Conservation (phyloP, 2,329 filamentous ascomycete genomes). For the Fusarium sp. region DNA sequence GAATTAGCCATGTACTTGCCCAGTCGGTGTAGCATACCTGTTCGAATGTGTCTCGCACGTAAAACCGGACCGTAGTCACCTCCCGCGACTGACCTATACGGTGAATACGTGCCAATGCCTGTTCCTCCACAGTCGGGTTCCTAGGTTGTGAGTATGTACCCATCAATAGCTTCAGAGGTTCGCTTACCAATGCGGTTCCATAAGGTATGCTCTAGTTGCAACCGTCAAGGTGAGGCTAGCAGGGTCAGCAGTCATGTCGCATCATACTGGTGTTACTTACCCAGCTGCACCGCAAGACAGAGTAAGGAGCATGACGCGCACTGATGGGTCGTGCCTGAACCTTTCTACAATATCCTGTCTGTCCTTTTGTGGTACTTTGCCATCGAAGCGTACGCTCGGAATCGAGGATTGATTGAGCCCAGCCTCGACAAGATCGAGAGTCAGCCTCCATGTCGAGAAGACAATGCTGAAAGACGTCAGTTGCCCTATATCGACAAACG, state of each 20-base stretch:
- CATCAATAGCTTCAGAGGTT: rapidly evolving
- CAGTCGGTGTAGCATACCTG: conserved; percentile 38
- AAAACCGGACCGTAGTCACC: conserved; percentile 54
- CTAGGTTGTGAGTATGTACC: conserved; percentile 21
- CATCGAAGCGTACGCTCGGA: conserved; percentile 58
- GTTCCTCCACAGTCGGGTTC: conserved; percentile 59
- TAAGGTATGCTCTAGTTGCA: conserved; percentile 60
- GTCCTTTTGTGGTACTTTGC: conserved; percentile 57
- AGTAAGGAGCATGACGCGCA: conserved; percentile 61
- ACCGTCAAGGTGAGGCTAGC: conserved; percentile 59
- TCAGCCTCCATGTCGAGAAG: conserved; percentile 64
- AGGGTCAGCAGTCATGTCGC: neutral
- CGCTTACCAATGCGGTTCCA: conserved; percentile 62
- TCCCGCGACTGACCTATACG: conserved; percentile 51
- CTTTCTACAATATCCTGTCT: conserved; percentile 54
- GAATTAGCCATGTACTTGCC: rapidly evolving
- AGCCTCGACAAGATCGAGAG: conserved; percentile 58
- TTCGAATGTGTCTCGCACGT: conserved; percentile 54
- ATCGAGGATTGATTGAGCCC: conserved; percentile 54
- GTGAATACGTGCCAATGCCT: conserved; percentile 56
- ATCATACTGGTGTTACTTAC: conserved; percentile 46
- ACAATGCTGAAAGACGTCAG: conserved; percentile 54
- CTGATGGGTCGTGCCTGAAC: conserved; percentile 53
- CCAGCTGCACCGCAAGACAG: conserved; percentile 65
- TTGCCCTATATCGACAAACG: neutral